Base-by-base conservation (phyloP, 768 basidiomycete species). In the Boletus patriciae region DNA sequence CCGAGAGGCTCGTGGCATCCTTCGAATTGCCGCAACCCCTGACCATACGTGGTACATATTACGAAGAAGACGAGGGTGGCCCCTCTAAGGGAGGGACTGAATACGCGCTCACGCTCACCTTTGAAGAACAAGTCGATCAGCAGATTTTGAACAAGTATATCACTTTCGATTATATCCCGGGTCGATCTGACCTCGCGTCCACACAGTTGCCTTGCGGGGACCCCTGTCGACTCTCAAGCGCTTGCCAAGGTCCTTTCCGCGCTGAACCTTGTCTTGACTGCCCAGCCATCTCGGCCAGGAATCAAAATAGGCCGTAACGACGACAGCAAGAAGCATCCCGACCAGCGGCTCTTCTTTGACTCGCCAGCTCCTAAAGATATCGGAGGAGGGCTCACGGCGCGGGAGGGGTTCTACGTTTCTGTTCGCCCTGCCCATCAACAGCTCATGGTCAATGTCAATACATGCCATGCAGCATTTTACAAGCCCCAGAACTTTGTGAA, bases 171-270 rank as follows among this genome's bases (percentile, higher is more conserved):
- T 51, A 73, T 74, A 42, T 72, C 21, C 34, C 41, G 21, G 61
- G 73, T 13, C 71, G 68, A 6, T 64, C 52, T 58, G 41, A 68
- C n/a, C 15, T 31, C 16, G n/a, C 27, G 19, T 33, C 13, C 16
- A 18, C 25, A 23, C 37, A 89, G 87, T 25, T 82, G 84, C 66
- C 74, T 89, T 18, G 67, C 67, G 2, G 90, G 89, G 2, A 65
- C 79, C 9, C 74, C 76, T 4, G 77, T 82, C 54, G 80, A 83
- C 60, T 77, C 80, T 41, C 76, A 81, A 37, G 86, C 90, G 49
- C 77, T 83, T 2, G 69, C 72, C 53, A 81, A 81, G 0, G 70
- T 80, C 27, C 71, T 83, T 46, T 70, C 79, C 6, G 78, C 80
- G 0, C 54, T 82, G 45, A 83, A 82, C 59, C 67, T 82, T 37